phyloP scores from a whole-genome alignment of 1,139 yeast genomes.

The Diutina scorzettiae region DNA sequence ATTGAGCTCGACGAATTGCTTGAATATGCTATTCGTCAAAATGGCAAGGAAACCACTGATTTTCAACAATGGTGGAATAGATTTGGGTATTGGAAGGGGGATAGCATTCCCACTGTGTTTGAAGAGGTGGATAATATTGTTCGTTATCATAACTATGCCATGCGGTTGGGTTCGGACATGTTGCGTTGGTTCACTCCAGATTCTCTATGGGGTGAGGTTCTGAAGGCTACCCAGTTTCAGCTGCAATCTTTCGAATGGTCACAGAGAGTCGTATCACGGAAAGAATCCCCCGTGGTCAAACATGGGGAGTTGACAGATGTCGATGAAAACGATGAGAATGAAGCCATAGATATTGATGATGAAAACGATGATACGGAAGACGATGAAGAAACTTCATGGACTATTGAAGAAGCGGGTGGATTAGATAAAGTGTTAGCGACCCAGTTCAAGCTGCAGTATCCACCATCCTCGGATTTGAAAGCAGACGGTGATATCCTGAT shows the following conservation, averaged over 20 bases:
- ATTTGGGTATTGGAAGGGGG: slow-evolving; percentile 6
- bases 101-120: slow-evolving; percentile 19
- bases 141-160: neutral
- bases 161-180: neutral
- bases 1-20: slow-evolving; percentile 15
- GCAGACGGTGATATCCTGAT: neutral
- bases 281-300: neutral
- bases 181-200: neutral
- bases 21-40: slow-evolving; percentile 20
- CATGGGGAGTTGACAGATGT: neutral
- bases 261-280: neutral
- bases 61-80: neutral
- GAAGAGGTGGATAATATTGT: slow-evolving; percentile 16
- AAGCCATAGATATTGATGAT: neutral
- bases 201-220: neutral
- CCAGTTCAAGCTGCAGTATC: neutral
- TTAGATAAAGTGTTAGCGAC: neutral
- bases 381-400: neutral
- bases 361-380: neutral
- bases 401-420: neutral
- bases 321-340: neutral
- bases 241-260: neutral
- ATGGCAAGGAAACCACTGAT: slow-evolving; percentile 10
- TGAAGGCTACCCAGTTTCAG: neutral
- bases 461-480: too few species aligned